Evolutionary conservation across 2,329 filamentous ascomycete genomes (phyloP), one percentile per base, ranked within the genome.

Genomic region (Aureobasidium sp.): DNA sequence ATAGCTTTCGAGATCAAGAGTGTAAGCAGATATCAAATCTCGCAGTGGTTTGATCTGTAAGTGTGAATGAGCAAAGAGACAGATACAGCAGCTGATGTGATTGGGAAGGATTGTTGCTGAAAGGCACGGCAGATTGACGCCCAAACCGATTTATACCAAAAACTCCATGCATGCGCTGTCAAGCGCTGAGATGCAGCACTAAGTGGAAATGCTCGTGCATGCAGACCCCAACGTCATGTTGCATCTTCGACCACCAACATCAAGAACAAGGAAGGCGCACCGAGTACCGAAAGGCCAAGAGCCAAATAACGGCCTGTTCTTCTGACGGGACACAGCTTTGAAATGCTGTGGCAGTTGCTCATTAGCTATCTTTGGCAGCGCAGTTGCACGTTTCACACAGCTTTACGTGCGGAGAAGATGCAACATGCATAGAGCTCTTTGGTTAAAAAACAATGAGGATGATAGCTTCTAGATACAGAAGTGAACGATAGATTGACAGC

Each of bases 141-240:
- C 41, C 41, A 22, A 34, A 16, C 16, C 22, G 14, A 14, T 19
- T 45, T 45, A 44, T 45, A 45, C 22, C 22, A 19, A 7, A 32
- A 44, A 27, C 25, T 22, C n/a, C 25, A 45, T 45, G 41, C 41
- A 45, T 45, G 41, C 34, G 41, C 41, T 45, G 41, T 45, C 41
- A 45, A 45, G 41, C 41, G 41, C 41, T 45, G 7, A 29, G 17
- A 14, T 34, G 24, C 29, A 45, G 29, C 41, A 42, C 25, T 30
- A 30, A 27, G 19, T 7, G 11, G 19, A 45, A 22, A 24, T 10
- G 2, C n/a, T 6, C 41, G 41, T 12, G 14, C 17, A 6, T 32
- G 41, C 41, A 32, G 3, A 22, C 4, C 12, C n/a, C 8, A 30
- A 45, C 41, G 41, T 45, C 41, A 45, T 34, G 16, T 34, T 34